phyloP scores from a whole-genome alignment of 2,329 filamentous ascomycete genomes.

The Davidsoniella virescens region DNA sequence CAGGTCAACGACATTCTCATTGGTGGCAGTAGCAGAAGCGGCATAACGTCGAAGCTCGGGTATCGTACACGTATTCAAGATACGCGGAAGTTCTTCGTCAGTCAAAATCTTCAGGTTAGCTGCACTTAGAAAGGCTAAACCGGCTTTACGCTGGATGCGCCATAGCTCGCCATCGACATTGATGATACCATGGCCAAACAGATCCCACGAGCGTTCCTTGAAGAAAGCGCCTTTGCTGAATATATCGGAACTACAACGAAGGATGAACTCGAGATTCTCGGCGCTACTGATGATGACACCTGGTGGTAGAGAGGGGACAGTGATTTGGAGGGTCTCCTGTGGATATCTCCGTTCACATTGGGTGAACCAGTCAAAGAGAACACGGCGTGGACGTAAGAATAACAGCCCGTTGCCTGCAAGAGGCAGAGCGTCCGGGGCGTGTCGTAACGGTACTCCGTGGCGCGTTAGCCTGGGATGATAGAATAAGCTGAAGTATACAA shows the following conservation, averaged over 20 bases:
- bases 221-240: slow-evolving; percentile 49
- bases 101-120: slow-evolving; percentile 41
- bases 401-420: slow-evolving; percentile 44
- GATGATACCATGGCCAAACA: slow-evolving; percentile 52
- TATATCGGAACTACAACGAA: slow-evolving; percentile 38
- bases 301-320: slow-evolving; percentile 44
- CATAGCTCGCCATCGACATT: slow-evolving; percentile 49
- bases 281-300: slow-evolving; percentile 48
- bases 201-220: slow-evolving; percentile 40
- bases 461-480: slow-evolving; percentile 17
- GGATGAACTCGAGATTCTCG: slow-evolving; percentile 43
- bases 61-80: slow-evolving; percentile 28
- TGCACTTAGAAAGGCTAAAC: slow-evolving; percentile 39
- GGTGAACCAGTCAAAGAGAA: slow-evolving; percentile 46
- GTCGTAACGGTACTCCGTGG: slow-evolving; percentile 15
- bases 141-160: slow-evolving; percentile 46
- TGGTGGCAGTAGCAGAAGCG: slow-evolving; percentile 16
- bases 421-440: slow-evolving; percentile 33
- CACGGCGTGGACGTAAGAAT: slow-evolving; percentile 43
- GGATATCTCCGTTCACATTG: slow-evolving; percentile 39
- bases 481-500: slow-evolving; percentile 39
- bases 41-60: slow-evolving; percentile 19
- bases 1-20: slow-evolving; percentile 29
- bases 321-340: slow-evolving; percentile 44
- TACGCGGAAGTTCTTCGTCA: slow-evolving; percentile 38